phyloP scores from a whole-genome alignment of 2,329 filamentous ascomycete species.

The Fusarium citri region DNA sequence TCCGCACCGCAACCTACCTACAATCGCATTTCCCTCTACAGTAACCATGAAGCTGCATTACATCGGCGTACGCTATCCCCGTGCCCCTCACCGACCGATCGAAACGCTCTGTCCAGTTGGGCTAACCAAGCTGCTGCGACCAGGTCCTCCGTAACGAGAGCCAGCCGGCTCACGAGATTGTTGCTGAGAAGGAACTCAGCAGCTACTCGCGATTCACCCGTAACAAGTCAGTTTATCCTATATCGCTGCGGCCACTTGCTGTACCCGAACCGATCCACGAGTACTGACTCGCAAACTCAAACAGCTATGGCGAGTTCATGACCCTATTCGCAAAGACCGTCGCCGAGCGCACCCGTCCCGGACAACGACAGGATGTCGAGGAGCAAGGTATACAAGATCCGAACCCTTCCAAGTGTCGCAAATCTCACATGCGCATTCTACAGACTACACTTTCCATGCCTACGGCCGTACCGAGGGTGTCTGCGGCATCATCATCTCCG shows the following conservation, averaged over 20 bases:
- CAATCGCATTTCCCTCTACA: slow-evolving; percentile 3
- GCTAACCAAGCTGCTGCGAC: slow-evolving; percentile 41
- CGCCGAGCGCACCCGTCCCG: slow-evolving; percentile 84
- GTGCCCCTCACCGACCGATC: slow-evolving; percentile 44
- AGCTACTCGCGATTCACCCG: slow-evolving; percentile 85
- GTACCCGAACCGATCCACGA: slow-evolving; percentile 1
- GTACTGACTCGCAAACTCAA: slow-evolving; percentile 28
- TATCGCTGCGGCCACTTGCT: neutral
- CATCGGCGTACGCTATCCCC: slow-evolving; percentile 75
- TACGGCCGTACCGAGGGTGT: slow-evolving; percentile 81
- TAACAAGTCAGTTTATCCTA: slow-evolving; percentile 65
- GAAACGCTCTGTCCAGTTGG: slow-evolving; percentile 30
- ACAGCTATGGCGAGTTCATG: slow-evolving; percentile 74
- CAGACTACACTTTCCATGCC: slow-evolving; percentile 80
- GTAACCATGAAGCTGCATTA: slow-evolving; percentile 85
- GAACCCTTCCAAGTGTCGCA: neutral
- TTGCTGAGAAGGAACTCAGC: slow-evolving; percentile 80
- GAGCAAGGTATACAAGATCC: slow-evolving; percentile 69
- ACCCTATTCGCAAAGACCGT: slow-evolving; percentile 87
- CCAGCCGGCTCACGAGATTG: slow-evolving; percentile 81
- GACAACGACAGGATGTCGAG: slow-evolving; percentile 86
- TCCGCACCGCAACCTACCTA: neutral
- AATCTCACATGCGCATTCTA: slow-evolving; percentile 31
- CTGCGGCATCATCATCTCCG: slow-evolving; percentile 81
- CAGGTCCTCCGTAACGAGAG: slow-evolving; percentile 85